Evolutionary conservation across 1,139 yeast genomes (phyloP), one percentile per base, ranked within the genome.

Genomic region (Zygosaccharomyces sapae): DNA sequence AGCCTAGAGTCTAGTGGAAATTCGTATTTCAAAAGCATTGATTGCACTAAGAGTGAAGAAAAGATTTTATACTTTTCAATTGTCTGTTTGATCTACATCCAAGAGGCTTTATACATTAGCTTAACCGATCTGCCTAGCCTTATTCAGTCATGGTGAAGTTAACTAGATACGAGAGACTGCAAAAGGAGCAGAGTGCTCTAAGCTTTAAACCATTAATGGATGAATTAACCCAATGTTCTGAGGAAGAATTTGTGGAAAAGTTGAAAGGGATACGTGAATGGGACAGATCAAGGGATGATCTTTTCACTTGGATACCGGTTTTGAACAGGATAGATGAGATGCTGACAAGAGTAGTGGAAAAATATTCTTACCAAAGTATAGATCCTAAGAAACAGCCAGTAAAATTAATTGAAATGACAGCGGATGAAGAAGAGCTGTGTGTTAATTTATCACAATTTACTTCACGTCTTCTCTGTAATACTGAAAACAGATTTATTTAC

Each of bases 301-400:
- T 90, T 39, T 76, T 77, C 55, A 83, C 82, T 51, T 90, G 96
- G 95, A 76, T 86, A 18, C 76, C 83, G 0, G 79, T 87, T 1
- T 70, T 90, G 55, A 85, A 89, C 64, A 73, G 83, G 55, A 80
- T 89, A 57, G 97, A 89, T 62, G 75, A 72, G 10, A 73, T 86
- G 18, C 70, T 87, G 48, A 86, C 81, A 46, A 55, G 58, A 3
- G 68, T 75, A 35, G 76, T 84, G 20, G 66, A 67, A 10, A 77
- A 77, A 53, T 85, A 87, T 58, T 74, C 72, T 5, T 73, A 63
- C 46, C 49, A 52, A n/a, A 47, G 58, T 5, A 25, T 49, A 5
- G 61, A 60, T 43, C 49, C 50, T 29, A 59, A 56, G 44, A 71
- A 73, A 12, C 77, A 74, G n/a, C 62, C 59, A 50, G 74, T 76